These are phyloP conservation scores for Aspergillus indologenus DNA, from an alignment of 495 filamentous ascomycete genomes.

Conservation along the genomic window DNA sequence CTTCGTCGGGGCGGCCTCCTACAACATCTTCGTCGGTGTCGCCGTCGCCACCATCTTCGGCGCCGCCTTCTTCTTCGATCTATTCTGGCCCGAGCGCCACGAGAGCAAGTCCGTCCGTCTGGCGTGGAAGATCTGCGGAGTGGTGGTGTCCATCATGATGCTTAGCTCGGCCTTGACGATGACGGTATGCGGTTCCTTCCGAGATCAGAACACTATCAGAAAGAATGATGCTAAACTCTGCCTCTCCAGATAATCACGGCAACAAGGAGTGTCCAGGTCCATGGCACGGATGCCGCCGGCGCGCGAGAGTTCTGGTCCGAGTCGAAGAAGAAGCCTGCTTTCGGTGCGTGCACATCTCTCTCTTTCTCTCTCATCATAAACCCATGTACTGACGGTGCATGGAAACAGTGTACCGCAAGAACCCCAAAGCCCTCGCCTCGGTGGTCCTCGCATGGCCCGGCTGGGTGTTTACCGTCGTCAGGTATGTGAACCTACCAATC, in stretches of 20 bases:
- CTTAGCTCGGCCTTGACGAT: constrained; percentile 39
- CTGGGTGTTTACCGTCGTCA: constrained; percentile 27
- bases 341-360: constrained; percentile 20
- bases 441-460: constrained; percentile 43
- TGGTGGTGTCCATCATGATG: constrained; percentile 39
- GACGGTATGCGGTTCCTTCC: constrained; percentile 39
- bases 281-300: constrained; percentile 27
- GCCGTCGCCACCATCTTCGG: constrained; percentile 54
- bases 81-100: constrained; percentile 50
- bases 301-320: constrained; percentile 25
- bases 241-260: constrained; percentile 34
- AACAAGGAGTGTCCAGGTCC: constrained; percentile 31
- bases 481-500: constrained; percentile 8
- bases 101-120: constrained; percentile 41
- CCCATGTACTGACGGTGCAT: no score
- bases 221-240: no score
- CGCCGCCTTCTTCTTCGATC: constrained; percentile 52
- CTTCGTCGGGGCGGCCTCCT: constrained; percentile 45
- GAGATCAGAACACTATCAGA: no score
- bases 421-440: constrained; percentile 37
- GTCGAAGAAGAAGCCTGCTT: constrained; percentile 25
- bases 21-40: constrained; percentile 53
- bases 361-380: no score
- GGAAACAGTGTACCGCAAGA: constrained; percentile 32
- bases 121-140: constrained; percentile 46